Evolutionary conservation across 2,329 filamentous ascomycete genomes (phyloP), one percentile per base, ranked within the genome.

Genomic region (Botrytis sinoallii): DNA sequence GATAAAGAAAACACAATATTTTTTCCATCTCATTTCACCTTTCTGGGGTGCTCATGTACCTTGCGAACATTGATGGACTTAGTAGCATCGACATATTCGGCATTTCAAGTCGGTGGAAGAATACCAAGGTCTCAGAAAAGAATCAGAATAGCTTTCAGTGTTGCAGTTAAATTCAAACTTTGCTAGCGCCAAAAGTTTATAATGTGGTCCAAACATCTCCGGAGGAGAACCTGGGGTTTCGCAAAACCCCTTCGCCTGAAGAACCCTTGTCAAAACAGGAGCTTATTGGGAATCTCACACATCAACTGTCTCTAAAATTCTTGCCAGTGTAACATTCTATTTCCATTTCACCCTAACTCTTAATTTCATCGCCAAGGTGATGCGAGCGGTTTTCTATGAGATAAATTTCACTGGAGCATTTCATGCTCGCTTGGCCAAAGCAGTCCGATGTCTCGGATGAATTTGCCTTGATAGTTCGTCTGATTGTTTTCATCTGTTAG

Each of bases 61-160:
- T 55, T 16, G 8, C 14, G 14, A 18, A 9, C 25, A n/a, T 40
- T n/a, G 60, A 14, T 32, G 52, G 52, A 3, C 29, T 18, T 57
- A 18, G 14, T 57, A 29, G 7, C 29, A n/a, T 29, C n/a, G 6
- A 29, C 52, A 57, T 8, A 57, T 57, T 71, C 12, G 67, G 73
- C 57, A 55, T 69, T 29, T 14, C 20, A 16, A 72, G 74, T 57
- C 67, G 29, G 52, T 9, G 12, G 5, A 29, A 57, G 16, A 29
- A 57, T 57, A 57, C 14, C 52, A 32, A 57, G 0, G 6, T 29
- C 52, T 29, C n/a, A 18, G 16, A 32, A 29, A 29, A 29, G 14
- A 57, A 32, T 29, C 6, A 57, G n/a, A n/a, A 18, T 8, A 71
- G 72, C 5, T 88, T 88, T 80, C 84, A 85, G 48, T n/a, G 48